A percentile compares a stretch with the other conserved stretches of the same genome.
Evolutionary conservation across 2,329 filamentous ascomycete genomes (phyloP).

Genomic region (Talaromyces sp.): DNA sequence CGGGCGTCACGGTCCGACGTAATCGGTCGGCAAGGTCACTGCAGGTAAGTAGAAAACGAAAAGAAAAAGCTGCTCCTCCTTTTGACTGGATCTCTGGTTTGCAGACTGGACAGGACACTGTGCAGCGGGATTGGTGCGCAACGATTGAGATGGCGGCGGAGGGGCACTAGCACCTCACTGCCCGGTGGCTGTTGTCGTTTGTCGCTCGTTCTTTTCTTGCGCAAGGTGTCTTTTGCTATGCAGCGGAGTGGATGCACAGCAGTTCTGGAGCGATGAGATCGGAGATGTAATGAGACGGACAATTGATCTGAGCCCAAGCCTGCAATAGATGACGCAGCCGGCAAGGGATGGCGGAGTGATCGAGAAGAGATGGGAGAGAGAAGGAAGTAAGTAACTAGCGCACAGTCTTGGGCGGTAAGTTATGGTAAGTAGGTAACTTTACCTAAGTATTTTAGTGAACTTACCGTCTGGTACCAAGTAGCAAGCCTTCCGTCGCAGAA

Average conservation of each 20-base stretch:
- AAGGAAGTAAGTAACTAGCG: too few relatives aligned
- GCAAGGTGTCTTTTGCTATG: neutral
- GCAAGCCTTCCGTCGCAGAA: conserved; percentile 3
- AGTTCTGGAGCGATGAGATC: neutral
- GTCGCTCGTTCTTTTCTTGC: neutral
- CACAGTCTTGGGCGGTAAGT: neutral
- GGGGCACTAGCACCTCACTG: conserved; percentile 7
- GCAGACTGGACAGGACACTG: neutral
- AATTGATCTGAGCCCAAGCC: conserved; percentile 3
- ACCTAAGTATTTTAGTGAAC: too few relatives aligned
- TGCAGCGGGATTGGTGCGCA: conserved; percentile 9
- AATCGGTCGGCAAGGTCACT: neutral
- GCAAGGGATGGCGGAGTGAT: conserved; percentile 14
- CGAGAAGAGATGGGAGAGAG: neutral
- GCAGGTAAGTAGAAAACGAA: conserved; percentile 3
- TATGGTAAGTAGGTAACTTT: too few relatives aligned
- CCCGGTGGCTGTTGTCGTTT: neutral
- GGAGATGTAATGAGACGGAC: neutral
- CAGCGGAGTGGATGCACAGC: conserved; percentile 9
- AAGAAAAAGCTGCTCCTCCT: neutral
- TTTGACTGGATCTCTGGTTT: neutral
- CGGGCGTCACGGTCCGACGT: neutral
- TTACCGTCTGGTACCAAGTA: neutral
- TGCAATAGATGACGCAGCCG: conserved; percentile 8
- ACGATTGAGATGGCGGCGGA: conserved; percentile 6